phyloP scores from a whole-genome alignment of 1,284 basidiomycete species.

The Ganoderma lucidum region DNA sequence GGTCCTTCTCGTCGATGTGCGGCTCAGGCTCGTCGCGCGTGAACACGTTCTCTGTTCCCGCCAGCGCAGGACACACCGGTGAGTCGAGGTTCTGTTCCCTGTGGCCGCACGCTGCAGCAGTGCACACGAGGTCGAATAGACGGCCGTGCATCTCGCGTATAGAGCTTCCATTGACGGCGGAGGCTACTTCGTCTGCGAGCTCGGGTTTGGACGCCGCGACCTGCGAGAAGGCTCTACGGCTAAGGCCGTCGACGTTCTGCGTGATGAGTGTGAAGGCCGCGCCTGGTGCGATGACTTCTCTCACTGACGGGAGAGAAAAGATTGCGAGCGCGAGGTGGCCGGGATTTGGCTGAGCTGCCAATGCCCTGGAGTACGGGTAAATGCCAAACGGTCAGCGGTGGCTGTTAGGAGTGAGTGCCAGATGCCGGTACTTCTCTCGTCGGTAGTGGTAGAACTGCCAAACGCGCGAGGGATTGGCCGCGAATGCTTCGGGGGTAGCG shows the following conservation, averaged over 20 bases:
- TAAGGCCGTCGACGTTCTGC: conserved; percentile 74
- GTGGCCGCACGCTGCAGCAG: conserved; percentile 49
- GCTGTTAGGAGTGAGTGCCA: neutral
- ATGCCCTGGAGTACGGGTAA: conserved; percentile 46
- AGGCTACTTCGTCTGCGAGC: conserved; percentile 21
- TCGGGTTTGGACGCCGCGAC: conserved; percentile 23
- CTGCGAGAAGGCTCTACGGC: conserved; percentile 45
- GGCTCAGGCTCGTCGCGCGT: conserved; percentile 48
- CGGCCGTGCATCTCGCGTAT: conserved; percentile 75
- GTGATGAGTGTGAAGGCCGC: conserved; percentile 65
- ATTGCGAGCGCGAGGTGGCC: conserved; percentile 62
- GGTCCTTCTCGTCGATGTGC: conserved; percentile 50
- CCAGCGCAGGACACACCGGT: conserved; percentile 60
- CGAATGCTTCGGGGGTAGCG: conserved; percentile 66
- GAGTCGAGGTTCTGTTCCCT: conserved; percentile 49
- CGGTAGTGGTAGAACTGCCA: conserved; percentile 76
- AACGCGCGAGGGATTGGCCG: conserved; percentile 57
- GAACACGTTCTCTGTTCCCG: conserved; percentile 58
- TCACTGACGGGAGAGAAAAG: conserved; percentile 51
- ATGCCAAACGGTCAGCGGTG: neutral
- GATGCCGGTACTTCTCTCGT: conserved; percentile 53
- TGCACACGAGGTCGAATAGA: conserved; percentile 65
- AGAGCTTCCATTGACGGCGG: conserved; percentile 32
- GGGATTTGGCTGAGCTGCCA: conserved; percentile 59
- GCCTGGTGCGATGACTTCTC: conserved; percentile 47